Evolutionary conservation across 345 rosid species (phyloP).

Genomic region (Cardamine occulta): DNA sequence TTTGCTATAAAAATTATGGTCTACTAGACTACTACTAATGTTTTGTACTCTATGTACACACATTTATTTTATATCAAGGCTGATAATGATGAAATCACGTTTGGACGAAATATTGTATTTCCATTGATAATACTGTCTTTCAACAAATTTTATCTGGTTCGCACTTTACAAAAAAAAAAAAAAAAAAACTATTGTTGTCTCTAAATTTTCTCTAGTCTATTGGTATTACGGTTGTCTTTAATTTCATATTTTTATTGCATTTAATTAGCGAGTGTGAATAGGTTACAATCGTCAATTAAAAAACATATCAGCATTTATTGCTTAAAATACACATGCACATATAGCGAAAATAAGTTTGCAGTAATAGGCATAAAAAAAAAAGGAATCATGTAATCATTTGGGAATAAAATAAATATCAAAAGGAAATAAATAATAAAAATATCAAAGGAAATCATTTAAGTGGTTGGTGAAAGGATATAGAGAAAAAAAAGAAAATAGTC

Average conservation of each 20-base stretch:
- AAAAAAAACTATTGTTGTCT: neutral
- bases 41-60: neutral
- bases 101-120: neutral
- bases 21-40: neutral
- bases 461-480: constrained; percentile 35
- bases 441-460: constrained; percentile 30
- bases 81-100: neutral
- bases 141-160: neutral
- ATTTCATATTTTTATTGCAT: neutral
- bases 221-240: neutral
- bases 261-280: constrained; percentile 18
- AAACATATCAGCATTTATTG: constrained; percentile 12
- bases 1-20: neutral
- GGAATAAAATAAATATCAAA: neutral
- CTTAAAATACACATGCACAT: constrained; percentile 14
- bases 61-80: neutral
- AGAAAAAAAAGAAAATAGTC: constrained; percentile 35
- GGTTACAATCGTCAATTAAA: neutral
- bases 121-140: constrained; percentile 6
- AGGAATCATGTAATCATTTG: constrained; percentile 32
- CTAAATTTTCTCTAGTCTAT: neutral
- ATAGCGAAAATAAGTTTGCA: neutral
- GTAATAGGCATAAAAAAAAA: neutral
- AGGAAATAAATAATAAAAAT: neutral
- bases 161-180: neutral